Evolutionary conservation across 441 rosid genomes (phyloP).

Genomic region (Eruca vesicaria): DNA sequence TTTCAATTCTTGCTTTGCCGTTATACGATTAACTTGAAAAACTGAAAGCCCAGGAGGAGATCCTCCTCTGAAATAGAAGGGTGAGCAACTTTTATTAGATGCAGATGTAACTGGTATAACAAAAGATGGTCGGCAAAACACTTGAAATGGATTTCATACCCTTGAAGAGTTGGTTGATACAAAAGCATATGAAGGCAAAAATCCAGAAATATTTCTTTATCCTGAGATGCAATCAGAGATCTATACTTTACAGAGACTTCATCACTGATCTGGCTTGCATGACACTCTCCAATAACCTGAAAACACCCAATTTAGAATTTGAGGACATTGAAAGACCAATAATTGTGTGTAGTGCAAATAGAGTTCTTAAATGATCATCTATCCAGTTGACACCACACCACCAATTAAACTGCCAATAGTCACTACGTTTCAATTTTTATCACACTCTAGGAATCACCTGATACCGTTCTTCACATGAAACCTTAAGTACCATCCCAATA

Average conservation of each 20-base stretch:
- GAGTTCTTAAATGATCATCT: neutral
- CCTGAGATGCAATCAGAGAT: conserved; percentile 50
- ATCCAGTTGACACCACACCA: neutral
- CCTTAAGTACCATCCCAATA: neutral
- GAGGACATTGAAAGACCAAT: neutral
- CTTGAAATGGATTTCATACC: conserved; percentile 49
- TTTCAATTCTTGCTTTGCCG: conserved; percentile 70
- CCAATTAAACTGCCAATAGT: neutral
- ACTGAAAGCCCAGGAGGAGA: conserved; percentile 84
- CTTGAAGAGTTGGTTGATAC: conserved; percentile 71
- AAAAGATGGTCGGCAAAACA: neutral
- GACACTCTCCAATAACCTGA: conserved; percentile 93
- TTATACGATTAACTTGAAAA: conserved; percentile 68
- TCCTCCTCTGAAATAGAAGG: conserved; percentile 65
- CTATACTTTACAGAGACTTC: conserved; percentile 70
- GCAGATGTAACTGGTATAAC: conserved; percentile 4
- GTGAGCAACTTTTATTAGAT: conserved; percentile 24
- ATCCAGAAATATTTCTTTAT: conserved; percentile 70
- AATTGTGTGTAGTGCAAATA: neutral
- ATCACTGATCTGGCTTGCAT: conserved; percentile 58
- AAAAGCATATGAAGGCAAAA: conserved; percentile 76
- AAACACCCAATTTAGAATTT: conserved; percentile 25
- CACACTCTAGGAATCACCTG: neutral
- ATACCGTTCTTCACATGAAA: conserved; percentile 8
- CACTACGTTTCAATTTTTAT: neutral